Conservation (phyloP, 192 early-diverging fungal genomes). For the Rhizoclosmatium sp. region DNA sequence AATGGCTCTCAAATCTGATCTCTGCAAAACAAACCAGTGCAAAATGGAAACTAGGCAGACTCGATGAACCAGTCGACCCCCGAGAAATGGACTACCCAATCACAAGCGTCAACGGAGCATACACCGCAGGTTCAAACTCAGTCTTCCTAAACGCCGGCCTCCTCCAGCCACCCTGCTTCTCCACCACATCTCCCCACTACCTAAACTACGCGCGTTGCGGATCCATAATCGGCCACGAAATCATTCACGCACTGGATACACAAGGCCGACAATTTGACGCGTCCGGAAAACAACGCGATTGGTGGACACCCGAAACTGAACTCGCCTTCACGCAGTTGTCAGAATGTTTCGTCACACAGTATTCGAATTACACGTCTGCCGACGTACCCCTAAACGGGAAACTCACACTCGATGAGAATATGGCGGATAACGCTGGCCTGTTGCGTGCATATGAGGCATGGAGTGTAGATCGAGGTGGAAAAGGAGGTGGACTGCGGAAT, state of each 20-base stretch:
- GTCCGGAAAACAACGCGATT: conserved; percentile 52
- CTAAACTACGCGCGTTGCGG: conserved; percentile 73
- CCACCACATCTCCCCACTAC: conserved; percentile 52
- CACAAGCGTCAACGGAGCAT: conserved; percentile 13
- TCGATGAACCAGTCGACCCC: conserved; percentile 16
- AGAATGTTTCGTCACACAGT: conserved; percentile 71
- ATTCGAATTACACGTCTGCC: conserved; percentile 56
- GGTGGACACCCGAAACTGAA: conserved; percentile 76
- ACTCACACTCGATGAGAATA: conserved; percentile 66
- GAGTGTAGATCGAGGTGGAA: conserved; percentile 9
- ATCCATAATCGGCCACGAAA: conserved; percentile 60
- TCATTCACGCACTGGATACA: conserved; percentile 55
- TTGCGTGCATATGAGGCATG: conserved; percentile 53
- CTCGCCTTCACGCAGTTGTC: conserved; percentile 58
- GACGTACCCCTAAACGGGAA: conserved; percentile 60
- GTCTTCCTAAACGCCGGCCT: conserved; percentile 57
- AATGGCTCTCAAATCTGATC: neutral
- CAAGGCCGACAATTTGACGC: conserved; percentile 49
- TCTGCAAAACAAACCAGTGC: neutral
- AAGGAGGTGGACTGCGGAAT: conserved; percentile 39
- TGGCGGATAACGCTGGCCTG: conserved; percentile 76
- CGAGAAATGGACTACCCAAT: neutral
- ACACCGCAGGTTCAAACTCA: conserved; percentile 13
- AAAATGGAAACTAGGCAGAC: neutral
- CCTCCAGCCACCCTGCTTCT: conserved; percentile 63